phyloP scores from a whole-genome alignment of 176 grass and related monocot species.

The Canna indica region DNA sequence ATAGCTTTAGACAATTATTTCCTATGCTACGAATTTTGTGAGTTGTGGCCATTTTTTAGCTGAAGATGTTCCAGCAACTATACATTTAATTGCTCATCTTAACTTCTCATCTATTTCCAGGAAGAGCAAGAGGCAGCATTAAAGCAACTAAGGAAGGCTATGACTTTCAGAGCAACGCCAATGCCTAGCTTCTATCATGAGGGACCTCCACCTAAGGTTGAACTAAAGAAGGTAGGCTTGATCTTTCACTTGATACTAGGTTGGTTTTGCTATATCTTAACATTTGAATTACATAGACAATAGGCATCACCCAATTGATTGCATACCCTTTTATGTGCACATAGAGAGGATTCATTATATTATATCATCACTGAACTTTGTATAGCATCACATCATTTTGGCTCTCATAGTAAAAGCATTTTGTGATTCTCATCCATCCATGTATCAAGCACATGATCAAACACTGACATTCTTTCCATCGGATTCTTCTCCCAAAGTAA shows the following conservation, averaged over 20 bases:
- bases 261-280: neutral
- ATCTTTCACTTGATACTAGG: neutral
- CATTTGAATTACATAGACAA: neutral
- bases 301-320: neutral
- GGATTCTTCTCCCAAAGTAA: neutral
- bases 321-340: neutral
- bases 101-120: conserved; percentile 31
- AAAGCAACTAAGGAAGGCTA: conserved; percentile 68
- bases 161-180: conserved; percentile 83
- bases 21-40: neutral
- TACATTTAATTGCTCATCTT: neutral
- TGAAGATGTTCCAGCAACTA: neutral
- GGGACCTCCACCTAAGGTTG: conserved; percentile 78
- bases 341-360: neutral
- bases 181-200: conserved; percentile 99
- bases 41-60: neutral
- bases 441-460: neutral
- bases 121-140: conserved; percentile 84
- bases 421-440: neutral
- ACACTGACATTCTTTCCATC: neutral
- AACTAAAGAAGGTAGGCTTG: conserved; percentile 63
- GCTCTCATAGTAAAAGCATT: neutral
- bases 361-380: neutral
- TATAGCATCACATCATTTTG: neutral
- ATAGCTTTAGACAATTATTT: neutral